Conservation (phyloP, 140 eudicot genomes). For the Stevia rebaudiana region DNA sequence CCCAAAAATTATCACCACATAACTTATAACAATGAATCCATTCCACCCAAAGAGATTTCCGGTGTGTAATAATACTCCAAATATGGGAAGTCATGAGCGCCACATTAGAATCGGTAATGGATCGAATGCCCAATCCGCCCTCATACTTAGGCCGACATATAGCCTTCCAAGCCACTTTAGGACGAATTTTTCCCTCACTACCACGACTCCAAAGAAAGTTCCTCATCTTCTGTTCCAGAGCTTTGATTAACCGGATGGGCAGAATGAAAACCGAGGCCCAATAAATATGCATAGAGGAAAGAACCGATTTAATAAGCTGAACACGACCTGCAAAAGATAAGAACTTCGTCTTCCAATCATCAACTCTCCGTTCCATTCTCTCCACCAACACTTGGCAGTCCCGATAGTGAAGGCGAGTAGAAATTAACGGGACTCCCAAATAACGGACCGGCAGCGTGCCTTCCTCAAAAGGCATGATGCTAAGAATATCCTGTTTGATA, state of each 20-base stretch:
- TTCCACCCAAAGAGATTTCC: background rate
- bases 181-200: background rate
- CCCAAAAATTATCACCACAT: too few species aligned
- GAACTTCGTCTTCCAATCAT: background rate
- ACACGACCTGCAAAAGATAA: background rate
- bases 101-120: too few species aligned
- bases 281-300: background rate
- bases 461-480: background rate
- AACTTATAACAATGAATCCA: too few species aligned
- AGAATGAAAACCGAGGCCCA: background rate
- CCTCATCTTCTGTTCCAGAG: background rate
- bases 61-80: background rate
- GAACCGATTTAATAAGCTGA: background rate
- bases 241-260: background rate
- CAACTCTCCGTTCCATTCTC: background rate
- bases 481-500: background rate
- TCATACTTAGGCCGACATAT: too few species aligned
- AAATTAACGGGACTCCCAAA: background rate
- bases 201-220: background rate
- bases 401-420: background rate
- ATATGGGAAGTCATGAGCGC: background rate
- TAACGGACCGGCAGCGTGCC: background rate
- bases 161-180: background rate
- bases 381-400: background rate
- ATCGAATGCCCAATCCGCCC: too few species aligned